phyloP scores from a whole-genome alignment of 1,284 basidiomycete species.

The Cystobasidium sp. region DNA sequence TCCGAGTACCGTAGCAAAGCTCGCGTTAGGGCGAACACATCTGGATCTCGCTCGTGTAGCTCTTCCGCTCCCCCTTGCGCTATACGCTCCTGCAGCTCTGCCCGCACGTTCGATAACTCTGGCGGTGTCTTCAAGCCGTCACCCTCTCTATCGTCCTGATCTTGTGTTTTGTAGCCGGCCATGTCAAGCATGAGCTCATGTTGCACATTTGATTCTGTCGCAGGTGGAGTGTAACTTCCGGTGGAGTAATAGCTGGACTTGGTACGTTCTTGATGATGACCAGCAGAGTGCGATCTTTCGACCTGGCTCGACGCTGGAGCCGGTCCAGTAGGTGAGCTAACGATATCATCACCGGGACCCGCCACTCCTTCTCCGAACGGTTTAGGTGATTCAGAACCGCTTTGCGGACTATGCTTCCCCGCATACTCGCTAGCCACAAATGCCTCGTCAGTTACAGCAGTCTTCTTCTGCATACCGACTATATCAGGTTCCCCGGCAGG shows the following conservation, averaged over 20 bases:
- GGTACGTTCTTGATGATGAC: slow-evolving; percentile 15
- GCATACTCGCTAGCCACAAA: slow-evolving; percentile 41
- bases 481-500: background rate
- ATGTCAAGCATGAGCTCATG: slow-evolving; percentile 62
- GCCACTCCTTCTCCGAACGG: slow-evolving; percentile 19
- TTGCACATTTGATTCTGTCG: slow-evolving; percentile 10
- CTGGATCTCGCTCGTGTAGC: slow-evolving; percentile 48
- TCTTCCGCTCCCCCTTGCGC: slow-evolving; percentile 17
- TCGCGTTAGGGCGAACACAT: slow-evolving; percentile 51
- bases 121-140: slow-evolving; percentile 38
- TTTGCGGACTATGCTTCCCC: background rate
- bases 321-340: background rate
- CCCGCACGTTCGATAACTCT: background rate
- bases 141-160: slow-evolving; percentile 41
- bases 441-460: slow-evolving; percentile 34
- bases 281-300: background rate
- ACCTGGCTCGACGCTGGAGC: background rate
- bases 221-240: slow-evolving; percentile 7
- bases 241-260: slow-evolving; percentile 26
- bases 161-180: slow-evolving; percentile 59
- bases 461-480: slow-evolving; percentile 2
- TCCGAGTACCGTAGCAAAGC: slow-evolving; percentile 55
- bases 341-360: slow-evolving; percentile 1
- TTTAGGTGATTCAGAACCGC: slow-evolving; percentile 17
- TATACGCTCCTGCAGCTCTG: background rate